Evolutionary conservation across 192 early-diverging fungal genomes (phyloP).

Genomic region (Diversispora epigaea): DNA sequence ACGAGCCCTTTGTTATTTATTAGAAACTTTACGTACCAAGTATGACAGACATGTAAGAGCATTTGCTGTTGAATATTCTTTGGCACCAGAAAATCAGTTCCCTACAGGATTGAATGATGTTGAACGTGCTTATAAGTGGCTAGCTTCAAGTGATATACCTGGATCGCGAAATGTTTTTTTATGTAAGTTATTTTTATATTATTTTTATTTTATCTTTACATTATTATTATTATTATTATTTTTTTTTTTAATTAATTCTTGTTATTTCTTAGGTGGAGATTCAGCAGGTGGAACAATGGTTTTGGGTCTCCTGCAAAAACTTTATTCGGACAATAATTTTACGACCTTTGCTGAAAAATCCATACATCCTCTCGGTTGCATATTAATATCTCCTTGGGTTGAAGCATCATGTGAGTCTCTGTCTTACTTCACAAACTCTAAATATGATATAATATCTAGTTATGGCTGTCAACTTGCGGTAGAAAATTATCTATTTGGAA

Average conservation of each 20-base stretch:
- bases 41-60: conserved; percentile 16
- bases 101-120: neutral
- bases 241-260: neutral
- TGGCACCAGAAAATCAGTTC: conserved; percentile 13
- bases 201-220: neutral
- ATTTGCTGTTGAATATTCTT: conserved; percentile 1
- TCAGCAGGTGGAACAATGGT: neutral
- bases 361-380: neutral
- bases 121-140: conserved; percentile 9
- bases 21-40: conserved; percentile 6
- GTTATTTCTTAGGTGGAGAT: neutral
- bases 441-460: conserved; percentile 1
- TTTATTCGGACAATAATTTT: neutral
- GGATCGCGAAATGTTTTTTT: conserved; percentile 11
- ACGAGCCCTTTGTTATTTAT: conserved; percentile 14
- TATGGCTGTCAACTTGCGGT: neutral
- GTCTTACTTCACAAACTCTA: conserved; percentile 9
- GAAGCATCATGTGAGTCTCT: conserved; percentile 15
- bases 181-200: neutral
- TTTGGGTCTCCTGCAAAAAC: neutral
- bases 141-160: neutral
- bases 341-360: neutral
- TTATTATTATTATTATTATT: neutral
- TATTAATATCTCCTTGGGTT: conserved; percentile 28
- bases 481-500: conserved; percentile 20